A percentile compares a stretch with the other conserved stretches of the same genome.
These are phyloP conservation scores for Boletus sensibilis DNA, from an alignment of 768 basidiomycete genomes.

Conservation along the genomic window DNA sequence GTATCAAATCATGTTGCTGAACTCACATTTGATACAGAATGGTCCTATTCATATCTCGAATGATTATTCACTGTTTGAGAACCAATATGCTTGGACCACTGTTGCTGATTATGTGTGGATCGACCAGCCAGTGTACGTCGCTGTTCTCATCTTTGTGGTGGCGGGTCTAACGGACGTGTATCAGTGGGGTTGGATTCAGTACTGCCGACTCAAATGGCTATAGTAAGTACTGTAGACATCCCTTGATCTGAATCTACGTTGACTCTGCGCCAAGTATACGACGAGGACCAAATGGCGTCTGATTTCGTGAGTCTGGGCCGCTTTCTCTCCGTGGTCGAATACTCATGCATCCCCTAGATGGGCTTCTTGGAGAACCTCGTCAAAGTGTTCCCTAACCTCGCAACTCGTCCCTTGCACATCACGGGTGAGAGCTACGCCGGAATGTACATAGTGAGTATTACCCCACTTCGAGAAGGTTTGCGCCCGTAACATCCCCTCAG, in stretches of 20 bases:
- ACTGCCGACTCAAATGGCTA: conserved; percentile 64
- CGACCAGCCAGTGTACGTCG: conserved; percentile 64
- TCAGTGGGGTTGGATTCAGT: conserved; percentile 59
- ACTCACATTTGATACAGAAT: conserved; percentile 43
- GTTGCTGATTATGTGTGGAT: conserved; percentile 71
- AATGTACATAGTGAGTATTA: conserved; percentile 55
- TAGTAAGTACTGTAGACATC: conserved; percentile 37
- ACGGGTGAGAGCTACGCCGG: conserved; percentile 79
- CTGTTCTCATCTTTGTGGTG: neutral
- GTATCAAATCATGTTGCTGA: neutral
- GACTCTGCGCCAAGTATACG: conserved; percentile 39
- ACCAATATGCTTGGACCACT: conserved; percentile 56
- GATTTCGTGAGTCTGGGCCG: conserved; percentile 41
- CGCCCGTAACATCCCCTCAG: conserved; percentile 32
- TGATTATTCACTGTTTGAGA: conserved; percentile 49
- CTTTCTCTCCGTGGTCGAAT: neutral
- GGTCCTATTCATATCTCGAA: conserved; percentile 61
- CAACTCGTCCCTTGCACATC: conserved; percentile 62
- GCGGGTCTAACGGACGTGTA: conserved; percentile 3
- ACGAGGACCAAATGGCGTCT: conserved; percentile 64
- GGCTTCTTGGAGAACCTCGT: conserved; percentile 71
- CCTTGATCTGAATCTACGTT: neutral
- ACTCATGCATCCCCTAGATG: conserved; percentile 43
- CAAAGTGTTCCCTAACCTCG: conserved; percentile 70
- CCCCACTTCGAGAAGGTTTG: neutral